These are phyloP conservation scores for Pelargonium australe DNA, from an alignment of 441 rosid species.

Conservation along the genomic window DNA sequence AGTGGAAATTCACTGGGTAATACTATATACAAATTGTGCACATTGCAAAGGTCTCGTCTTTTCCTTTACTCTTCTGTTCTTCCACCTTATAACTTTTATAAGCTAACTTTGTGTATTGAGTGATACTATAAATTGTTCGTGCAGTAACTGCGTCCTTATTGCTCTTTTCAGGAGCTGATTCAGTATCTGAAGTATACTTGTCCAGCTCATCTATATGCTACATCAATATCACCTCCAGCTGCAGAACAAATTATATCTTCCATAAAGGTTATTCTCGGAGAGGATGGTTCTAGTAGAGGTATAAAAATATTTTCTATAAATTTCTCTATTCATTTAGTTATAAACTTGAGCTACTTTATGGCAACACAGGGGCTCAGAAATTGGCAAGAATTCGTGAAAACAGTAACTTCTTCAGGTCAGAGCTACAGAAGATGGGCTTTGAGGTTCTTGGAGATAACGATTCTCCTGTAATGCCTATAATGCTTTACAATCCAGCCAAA, in stretches of 20 bases:
- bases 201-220: slow-evolving; percentile 84
- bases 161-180: slow-evolving; percentile 51
- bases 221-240: slow-evolving; percentile 79
- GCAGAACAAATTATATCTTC: slow-evolving; percentile 81
- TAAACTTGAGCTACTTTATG: neutral
- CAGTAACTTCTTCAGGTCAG: slow-evolving; percentile 85
- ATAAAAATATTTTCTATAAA: neutral
- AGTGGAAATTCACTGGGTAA: neutral
- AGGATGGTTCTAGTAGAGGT: slow-evolving; percentile 87
- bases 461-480: slow-evolving; percentile 85
- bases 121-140: neutral
- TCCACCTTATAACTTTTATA: neutral
- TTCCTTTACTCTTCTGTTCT: neutral
- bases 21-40: neutral
- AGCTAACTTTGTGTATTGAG: neutral
- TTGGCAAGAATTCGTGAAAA: slow-evolving; percentile 78
- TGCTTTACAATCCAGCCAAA: slow-evolving; percentile 93
- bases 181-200: slow-evolving; percentile 59
- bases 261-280: slow-evolving; percentile 68
- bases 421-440: slow-evolving; percentile 84
- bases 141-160: neutral
- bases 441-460: slow-evolving; percentile 91
- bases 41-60: neutral
- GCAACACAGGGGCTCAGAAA: slow-evolving; percentile 62
- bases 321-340: neutral